Conservation (phyloP, 83 land plant species). For the Picea abies region DNA sequence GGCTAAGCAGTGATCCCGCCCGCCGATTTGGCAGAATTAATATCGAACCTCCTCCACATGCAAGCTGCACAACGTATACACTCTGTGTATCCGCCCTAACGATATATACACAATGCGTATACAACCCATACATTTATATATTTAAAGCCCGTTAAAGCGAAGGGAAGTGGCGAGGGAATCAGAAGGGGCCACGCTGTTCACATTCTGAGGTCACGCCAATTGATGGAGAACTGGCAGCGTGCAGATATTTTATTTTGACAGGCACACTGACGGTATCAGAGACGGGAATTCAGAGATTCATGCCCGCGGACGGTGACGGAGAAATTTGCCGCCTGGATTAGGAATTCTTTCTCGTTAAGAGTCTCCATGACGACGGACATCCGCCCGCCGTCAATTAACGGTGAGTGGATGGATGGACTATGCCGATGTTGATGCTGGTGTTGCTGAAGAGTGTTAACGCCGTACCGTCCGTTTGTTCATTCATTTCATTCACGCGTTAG, state of each 20-base stretch:
- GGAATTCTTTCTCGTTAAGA: neutral
- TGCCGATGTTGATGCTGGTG: neutral
- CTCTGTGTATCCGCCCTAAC: no score
- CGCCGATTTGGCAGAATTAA: no score
- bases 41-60: neutral
- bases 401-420: neutral
- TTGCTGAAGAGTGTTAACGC: no score
- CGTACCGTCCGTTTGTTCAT: no score
- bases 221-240: constrained; percentile 15
- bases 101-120: no score
- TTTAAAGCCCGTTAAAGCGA: neutral
- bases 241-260: constrained; percentile 13
- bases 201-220: constrained; percentile 7
- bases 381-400: constrained; percentile 3
- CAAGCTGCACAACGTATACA: no score
- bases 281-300: neutral
- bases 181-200: constrained; percentile 2
- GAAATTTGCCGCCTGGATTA: neutral
- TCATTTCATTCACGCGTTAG: neutral
- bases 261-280: neutral
- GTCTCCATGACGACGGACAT: constrained; percentile 1
- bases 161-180: neutral
- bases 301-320: neutral
- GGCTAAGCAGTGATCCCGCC: no score
- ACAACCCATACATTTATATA: no score